Base-by-base conservation (phyloP, 2,329 filamentous ascomycete species). In the Hortaea sp. region DNA sequence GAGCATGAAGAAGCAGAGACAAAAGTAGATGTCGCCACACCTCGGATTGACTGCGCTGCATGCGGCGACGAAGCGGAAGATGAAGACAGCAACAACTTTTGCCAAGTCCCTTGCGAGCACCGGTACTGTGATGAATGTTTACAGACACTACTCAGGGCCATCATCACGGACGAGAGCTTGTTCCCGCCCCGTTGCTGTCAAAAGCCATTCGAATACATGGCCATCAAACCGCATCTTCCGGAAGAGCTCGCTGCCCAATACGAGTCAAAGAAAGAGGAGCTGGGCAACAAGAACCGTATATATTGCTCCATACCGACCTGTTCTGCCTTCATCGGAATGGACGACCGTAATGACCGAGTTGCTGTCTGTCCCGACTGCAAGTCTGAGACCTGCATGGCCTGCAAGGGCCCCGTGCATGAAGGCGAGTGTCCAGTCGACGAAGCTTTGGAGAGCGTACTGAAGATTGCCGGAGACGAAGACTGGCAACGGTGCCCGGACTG, bases 341-440 rank as follows among this genome's bases (percentile, higher is more conserved):
- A 20, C 6, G 7, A 42, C 13, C 13, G 40, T 6, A 10, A 29
- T 6, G 40, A 30, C 13, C 39, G 39, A 12, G 37, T 65, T 0
- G 76, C 63, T 0, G 61, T 47, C 0, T 81, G 77, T 37, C 45
- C 51, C 0, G 13, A 53, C 0, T 81, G 79, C 48, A 0, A 32
- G 0, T 46, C 31, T 0, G 53, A 39, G 1, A 81, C 77, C 0
- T 82, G 78, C 51, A 58, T 51, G 0, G 56, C 58, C 0, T 82
- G 78, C 66, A 80, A 79, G 53, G 55, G 48, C 0, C 44, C 47
- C 1, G 51, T 58, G 0, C 78, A 81, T 47, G 10, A 35, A 0
- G 69, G 65, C 0, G 70, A 76, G 12, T 81, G 76, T 49, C 69
- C 71, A 0, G 39, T 68, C 0, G 74, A 80, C 41, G 47, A 53